These are phyloP conservation scores for Malassezia brasiliensis DNA, from an alignment of 1,284 basidiomycete genomes.

Conservation along the genomic window DNA sequence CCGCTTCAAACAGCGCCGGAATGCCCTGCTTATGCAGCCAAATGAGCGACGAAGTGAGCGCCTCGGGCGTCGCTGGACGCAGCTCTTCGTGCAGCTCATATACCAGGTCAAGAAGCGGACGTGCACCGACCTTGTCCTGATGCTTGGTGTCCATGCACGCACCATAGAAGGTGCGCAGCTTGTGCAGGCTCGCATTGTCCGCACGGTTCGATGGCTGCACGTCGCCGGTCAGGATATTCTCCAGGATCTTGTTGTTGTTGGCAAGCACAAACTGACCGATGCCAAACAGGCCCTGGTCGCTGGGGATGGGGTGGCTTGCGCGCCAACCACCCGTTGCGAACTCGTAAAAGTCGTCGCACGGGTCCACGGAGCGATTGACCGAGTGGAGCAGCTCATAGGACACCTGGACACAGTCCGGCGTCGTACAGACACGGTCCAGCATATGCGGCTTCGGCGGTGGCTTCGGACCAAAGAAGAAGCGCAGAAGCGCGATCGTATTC, in stretches of 20 bases:
- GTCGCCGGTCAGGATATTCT: conserved; percentile 45
- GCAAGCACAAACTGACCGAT: conserved; percentile 24
- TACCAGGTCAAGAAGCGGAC: conserved; percentile 51
- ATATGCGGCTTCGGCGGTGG: neutral
- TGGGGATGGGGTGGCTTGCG: conserved; percentile 31
- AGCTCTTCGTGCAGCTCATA: conserved; percentile 46
- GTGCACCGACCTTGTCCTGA: conserved; percentile 50
- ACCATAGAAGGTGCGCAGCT: conserved; percentile 68
- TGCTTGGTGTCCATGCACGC: conserved; percentile 68
- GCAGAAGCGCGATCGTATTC: neutral
- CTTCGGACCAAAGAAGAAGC: neutral
- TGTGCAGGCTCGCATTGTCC: conserved; percentile 64
- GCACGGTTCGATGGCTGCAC: conserved; percentile 20
- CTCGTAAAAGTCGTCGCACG: conserved; percentile 89
- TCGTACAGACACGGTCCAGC: conserved; percentile 56
- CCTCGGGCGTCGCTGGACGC: conserved; percentile 20
- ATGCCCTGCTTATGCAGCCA: conserved; percentile 67
- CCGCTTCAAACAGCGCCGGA: conserved; percentile 65
- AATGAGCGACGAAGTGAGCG: conserved; percentile 63
- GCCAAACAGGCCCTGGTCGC: conserved; percentile 53
- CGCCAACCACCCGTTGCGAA: conserved; percentile 56
- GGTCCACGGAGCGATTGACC: conserved; percentile 72
- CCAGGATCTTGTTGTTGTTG: conserved; percentile 45
- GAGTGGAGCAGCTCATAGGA: conserved; percentile 71
- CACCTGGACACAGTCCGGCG: conserved; percentile 69